Conservation (phyloP, 2,329 filamentous ascomycete species). For the Ilyonectria sp. region DNA sequence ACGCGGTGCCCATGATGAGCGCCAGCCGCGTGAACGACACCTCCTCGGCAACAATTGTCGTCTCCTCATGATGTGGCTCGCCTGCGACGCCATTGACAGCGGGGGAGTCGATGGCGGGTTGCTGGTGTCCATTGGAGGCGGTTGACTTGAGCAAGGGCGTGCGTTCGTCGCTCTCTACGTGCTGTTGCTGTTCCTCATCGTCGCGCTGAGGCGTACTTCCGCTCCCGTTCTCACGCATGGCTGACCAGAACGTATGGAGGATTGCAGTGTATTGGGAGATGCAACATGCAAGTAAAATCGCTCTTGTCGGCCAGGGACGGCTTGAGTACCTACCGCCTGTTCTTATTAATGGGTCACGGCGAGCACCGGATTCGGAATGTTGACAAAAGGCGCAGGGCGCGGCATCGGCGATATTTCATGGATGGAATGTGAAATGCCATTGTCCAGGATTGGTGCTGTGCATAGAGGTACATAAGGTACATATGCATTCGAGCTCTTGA, state of each 20-base stretch:
- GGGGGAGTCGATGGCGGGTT: constrained; percentile 29
- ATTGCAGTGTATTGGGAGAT: background rate
- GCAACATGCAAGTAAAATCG: background rate
- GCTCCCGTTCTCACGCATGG: constrained; percentile 39
- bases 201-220: constrained; percentile 23
- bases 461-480: background rate
- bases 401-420: background rate
- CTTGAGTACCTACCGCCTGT: background rate
- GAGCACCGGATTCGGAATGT: background rate
- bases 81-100: constrained; percentile 30
- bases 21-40: constrained; percentile 64
- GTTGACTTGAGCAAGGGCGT: constrained; percentile 48
- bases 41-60: constrained; percentile 64
- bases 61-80: constrained; percentile 59
- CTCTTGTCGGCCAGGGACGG: background rate
- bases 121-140: constrained; percentile 22
- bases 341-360: background rate
- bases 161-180: constrained; percentile 40
- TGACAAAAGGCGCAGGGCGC: background rate
- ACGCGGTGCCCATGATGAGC: constrained; percentile 70
- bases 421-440: background rate
- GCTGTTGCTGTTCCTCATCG: constrained; percentile 37
- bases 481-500: background rate
- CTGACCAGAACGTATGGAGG: background rate
- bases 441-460: background rate